phyloP scores from a whole-genome alignment of 305 asterid genomes.

The Fraxinus sp. region DNA sequence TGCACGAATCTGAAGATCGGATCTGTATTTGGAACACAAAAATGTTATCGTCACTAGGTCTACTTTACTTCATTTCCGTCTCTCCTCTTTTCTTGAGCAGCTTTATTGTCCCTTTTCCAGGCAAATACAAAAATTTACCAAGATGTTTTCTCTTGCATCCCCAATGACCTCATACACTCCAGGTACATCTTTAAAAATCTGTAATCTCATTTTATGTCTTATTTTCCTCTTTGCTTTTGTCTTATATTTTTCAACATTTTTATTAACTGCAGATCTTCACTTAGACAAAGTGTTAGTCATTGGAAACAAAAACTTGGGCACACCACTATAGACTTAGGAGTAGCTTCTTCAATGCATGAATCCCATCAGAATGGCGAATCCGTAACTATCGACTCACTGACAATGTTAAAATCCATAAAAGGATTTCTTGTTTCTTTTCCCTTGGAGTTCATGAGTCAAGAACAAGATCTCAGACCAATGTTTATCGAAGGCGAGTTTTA shows the following conservation, averaged over 20 bases:
- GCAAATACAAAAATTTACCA: constrained; percentile 72
- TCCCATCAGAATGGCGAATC: constrained; percentile 39
- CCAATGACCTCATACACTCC: constrained; percentile 77
- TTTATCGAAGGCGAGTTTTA: constrained; percentile 88
- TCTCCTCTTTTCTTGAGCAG: neutral
- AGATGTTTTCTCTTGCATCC: constrained; percentile 84
- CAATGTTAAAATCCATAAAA: constrained; percentile 50
- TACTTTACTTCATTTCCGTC: neutral
- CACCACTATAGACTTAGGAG: constrained; percentile 89
- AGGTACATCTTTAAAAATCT: constrained; percentile 44
- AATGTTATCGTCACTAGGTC: neutral
- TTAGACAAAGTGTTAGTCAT: constrained; percentile 71
- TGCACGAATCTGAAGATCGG: neutral
- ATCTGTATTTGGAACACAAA: neutral
- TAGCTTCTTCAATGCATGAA: constrained; percentile 68
- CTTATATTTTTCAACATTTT: neutral
- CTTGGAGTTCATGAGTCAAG: constrained; percentile 72
- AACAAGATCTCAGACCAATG: constrained; percentile 85
- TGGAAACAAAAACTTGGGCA: constrained; percentile 77
- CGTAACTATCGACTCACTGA: constrained; percentile 38
- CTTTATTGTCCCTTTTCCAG: constrained; percentile 37
- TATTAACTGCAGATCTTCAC: constrained; percentile 53
- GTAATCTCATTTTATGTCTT: neutral
- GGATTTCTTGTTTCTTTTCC: constrained; percentile 89
- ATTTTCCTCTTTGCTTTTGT: neutral